Conservation (phyloP, 1,284 basidiomycete species). For the Cystobasidium pallidum region DNA sequence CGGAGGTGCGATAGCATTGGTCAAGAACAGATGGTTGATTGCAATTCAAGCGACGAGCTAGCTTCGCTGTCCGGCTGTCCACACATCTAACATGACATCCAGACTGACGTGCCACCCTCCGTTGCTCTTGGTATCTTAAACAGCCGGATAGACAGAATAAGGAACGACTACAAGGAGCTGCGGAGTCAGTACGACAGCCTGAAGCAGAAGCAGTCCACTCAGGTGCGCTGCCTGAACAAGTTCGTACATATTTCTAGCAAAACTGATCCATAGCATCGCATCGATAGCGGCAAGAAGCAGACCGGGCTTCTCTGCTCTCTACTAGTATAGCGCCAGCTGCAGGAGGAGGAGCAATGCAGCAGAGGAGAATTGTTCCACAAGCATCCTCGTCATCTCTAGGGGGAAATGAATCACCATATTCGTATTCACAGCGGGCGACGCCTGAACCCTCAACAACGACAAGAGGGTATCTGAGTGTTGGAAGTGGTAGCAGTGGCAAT, state of each 20-base stretch:
- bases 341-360: conserved; percentile 31
- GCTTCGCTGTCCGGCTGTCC: too few species aligned
- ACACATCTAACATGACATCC: background rate
- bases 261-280: background rate
- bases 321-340: conserved; percentile 30
- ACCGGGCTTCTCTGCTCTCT: conserved; percentile 54
- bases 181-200: conserved; percentile 59
- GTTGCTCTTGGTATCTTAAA: background rate
- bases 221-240: conserved; percentile 49
- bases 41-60: too few species aligned
- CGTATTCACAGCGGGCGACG: conserved; percentile 32
- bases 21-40: too few species aligned
- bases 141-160: conserved; percentile 59
- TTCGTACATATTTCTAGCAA: background rate
- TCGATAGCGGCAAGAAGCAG: conserved; percentile 21
- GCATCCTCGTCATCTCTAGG: conserved; percentile 5
- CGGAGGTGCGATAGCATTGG: too few species aligned
- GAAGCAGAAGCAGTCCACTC: conserved; percentile 56
- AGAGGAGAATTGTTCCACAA: conserved; percentile 25
- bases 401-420: conserved; percentile 32
- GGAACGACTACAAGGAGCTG: conserved; percentile 58
- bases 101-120: conserved; percentile 8
- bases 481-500: conserved; percentile 10
- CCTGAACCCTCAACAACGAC: conserved; percentile 8
- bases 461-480: conserved; percentile 2